Evolutionary conservation across 345 rosid genomes (phyloP), one percentile per base, ranked within the genome.

Genomic region (Theobroma cacao): DNA sequence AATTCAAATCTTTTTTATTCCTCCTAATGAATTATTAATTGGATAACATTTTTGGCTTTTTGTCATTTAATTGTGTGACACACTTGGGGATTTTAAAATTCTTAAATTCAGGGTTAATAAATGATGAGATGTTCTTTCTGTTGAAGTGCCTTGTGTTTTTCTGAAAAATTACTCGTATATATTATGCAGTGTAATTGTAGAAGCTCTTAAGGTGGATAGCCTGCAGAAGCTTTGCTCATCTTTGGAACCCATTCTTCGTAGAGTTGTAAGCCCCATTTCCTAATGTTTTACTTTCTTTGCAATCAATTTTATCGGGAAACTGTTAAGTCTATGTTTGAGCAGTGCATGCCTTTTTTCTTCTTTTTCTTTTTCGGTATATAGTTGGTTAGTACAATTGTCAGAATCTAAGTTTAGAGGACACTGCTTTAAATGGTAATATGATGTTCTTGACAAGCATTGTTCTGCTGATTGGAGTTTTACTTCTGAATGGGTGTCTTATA

Each of bases 191-290:
- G 98, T 94, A 36, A 92, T 96, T 75, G 98, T 96, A 6, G 99
- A 96, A 85, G 99, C 99, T 85, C 87, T 96, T 74, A 96, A 94
- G 90, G 89, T 94, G 80, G 98, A 94, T 78, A 94, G 98, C 84
- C 83, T 96, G 79, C 99, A 96, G 89, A 96, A 90, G 92, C 89
- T 96, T 75, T 96, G 97, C 88, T 96, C 99, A 10, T 96, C 99
- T 72, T 78, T 96, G 88, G 99, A 96, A 80, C 99, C 99, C 41
- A 86, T 96, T 71, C 98, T 96, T 71, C 99, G 99, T 63, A 87
- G 97, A 88, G 99, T 96, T 79, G 99, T 96, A 96, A 90, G 94
- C 41, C 72, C 76, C 79, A 31, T 53, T 77, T 45, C 61, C 52
- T 52, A n/a, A 15, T 40, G 17, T 9, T 74, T 56, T 41, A 24